Evolutionary conservation across 208 protist species (phyloP).

Genomic region (Acanthamoeba triangularis): DNA sequence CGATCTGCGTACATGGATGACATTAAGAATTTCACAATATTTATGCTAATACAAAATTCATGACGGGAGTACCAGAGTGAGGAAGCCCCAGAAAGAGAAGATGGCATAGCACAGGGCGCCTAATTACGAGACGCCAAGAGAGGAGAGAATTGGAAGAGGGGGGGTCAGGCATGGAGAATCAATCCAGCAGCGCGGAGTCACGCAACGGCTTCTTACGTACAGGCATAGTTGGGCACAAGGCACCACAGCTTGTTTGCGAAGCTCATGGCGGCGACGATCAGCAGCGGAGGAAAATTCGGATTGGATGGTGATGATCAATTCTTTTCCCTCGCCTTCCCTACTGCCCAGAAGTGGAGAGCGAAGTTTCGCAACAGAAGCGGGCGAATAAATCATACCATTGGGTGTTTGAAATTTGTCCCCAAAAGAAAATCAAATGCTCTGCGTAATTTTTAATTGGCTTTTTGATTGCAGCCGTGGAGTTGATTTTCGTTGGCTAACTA

Average conservation of each 20-base stretch:
- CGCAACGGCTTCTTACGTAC: background rate
- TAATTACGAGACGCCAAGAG: background rate
- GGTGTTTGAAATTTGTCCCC: background rate
- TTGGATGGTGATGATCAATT: background rate
- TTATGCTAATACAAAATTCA: background rate
- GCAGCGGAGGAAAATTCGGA: background rate
- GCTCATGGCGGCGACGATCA: background rate
- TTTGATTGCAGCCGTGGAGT: background rate
- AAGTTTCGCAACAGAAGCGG: slow-evolving; percentile 3
- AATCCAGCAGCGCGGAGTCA: background rate
- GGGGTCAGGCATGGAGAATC: background rate
- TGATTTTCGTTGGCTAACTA: background rate
- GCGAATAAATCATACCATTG: background rate
- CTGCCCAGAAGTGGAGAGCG: background rate
- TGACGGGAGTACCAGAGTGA: slow-evolving; percentile 16
- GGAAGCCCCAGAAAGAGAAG: slow-evolving; percentile 67
- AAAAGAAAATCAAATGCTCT: background rate
- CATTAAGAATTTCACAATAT: background rate
- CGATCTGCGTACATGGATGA: background rate
- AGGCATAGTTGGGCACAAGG: slow-evolving; percentile 65
- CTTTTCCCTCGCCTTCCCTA: background rate
- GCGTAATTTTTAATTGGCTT: background rate
- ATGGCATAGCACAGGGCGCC: slow-evolving; percentile 69
- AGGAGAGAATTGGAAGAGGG: background rate
- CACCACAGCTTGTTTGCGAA: slow-evolving; percentile 14